A percentile compares a stretch with the other conserved stretches of the same genome.
These are phyloP conservation scores for Eucalyptus polybractea DNA, from an alignment of 345 rosid genomes.

Conservation along the genomic window DNA sequence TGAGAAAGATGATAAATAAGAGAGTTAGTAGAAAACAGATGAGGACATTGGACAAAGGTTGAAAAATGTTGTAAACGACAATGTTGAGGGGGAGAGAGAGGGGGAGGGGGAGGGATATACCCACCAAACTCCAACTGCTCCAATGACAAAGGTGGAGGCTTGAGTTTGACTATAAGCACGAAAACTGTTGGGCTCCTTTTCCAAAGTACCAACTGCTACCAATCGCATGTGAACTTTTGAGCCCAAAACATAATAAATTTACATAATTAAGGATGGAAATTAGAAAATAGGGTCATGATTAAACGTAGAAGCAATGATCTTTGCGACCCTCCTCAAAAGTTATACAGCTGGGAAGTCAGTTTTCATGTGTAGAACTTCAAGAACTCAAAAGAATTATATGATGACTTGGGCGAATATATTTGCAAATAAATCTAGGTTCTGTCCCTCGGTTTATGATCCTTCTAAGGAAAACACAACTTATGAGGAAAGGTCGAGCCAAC, in stretches of 20 bases:
- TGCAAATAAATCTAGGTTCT: not conserved
- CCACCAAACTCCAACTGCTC: slow-evolving; percentile 31
- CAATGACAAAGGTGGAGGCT: slow-evolving; percentile 13
- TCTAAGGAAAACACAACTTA: not conserved
- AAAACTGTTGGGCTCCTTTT: slow-evolving; percentile 39
- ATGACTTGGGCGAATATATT: not conserved
- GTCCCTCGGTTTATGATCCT: not conserved
- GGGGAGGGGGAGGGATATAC: slow-evolving; percentile 2
- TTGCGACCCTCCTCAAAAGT: not conserved
- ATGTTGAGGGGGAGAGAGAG: not conserved
- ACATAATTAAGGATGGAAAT: not conserved
- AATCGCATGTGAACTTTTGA: not conserved
- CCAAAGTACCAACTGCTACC: slow-evolving; percentile 1
- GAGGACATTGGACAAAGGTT: not conserved
- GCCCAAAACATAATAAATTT: not conserved
- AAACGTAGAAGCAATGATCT: not conserved
- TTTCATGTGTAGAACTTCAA: not conserved
- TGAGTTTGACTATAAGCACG: slow-evolving; percentile 12
- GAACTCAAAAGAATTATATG: not conserved
- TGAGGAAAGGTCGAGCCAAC: not conserved
- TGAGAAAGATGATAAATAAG: not conserved
- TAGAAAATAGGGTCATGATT: not conserved
- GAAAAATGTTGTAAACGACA: not conserved
- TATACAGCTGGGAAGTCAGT: not conserved
- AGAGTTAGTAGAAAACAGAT: not conserved